Evolutionary conservation across 1,284 basidiomycete species (phyloP).

Genomic region (Pulchroboletus neoregius): DNA sequence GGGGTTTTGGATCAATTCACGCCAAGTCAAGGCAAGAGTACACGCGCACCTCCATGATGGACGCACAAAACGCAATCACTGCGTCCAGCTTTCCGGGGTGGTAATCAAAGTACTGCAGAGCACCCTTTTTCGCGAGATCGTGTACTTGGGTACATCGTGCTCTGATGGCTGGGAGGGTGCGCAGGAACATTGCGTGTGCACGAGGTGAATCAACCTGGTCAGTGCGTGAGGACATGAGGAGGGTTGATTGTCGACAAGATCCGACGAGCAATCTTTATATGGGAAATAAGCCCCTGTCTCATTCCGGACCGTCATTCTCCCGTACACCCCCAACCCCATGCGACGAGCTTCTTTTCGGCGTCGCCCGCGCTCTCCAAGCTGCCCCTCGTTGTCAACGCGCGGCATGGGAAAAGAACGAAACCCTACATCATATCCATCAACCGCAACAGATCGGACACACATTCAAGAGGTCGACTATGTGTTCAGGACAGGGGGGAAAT

Average conservation of each 20-base stretch:
- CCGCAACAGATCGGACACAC: too few relatives aligned
- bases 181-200: slow-evolving; percentile 64
- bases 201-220: slow-evolving; percentile 17
- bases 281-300: slow-evolving; percentile 2
- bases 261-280: too few relatives aligned
- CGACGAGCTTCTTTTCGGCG: too few relatives aligned
- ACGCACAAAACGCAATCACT: slow-evolving; percentile 78
- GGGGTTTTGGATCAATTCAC: too few relatives aligned
- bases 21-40: too few relatives aligned
- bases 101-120: slow-evolving; percentile 85
- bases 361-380: slow-evolving; percentile 1
- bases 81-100: slow-evolving; percentile 68
- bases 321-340: too few relatives aligned
- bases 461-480: too few relatives aligned
- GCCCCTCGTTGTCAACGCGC: slow-evolving; percentile 28
- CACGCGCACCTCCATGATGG: slow-evolving; percentile 70
- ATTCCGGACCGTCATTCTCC: too few relatives aligned
- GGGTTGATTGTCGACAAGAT: too few relatives aligned
- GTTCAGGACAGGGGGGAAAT: slow-evolving; percentile 9
- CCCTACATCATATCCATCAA: too few relatives aligned
- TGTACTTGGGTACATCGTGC: slow-evolving; percentile 81
- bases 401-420: slow-evolving; percentile 1
- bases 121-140: slow-evolving; percentile 66
- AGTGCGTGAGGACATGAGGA: too few relatives aligned
- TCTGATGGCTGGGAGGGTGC: slow-evolving; percentile 84